A percentile compares a stretch with the other conserved stretches of the same genome.
Conservation (phyloP, 106 monocot species). For the Dioscorea zingiberensis region DNA sequence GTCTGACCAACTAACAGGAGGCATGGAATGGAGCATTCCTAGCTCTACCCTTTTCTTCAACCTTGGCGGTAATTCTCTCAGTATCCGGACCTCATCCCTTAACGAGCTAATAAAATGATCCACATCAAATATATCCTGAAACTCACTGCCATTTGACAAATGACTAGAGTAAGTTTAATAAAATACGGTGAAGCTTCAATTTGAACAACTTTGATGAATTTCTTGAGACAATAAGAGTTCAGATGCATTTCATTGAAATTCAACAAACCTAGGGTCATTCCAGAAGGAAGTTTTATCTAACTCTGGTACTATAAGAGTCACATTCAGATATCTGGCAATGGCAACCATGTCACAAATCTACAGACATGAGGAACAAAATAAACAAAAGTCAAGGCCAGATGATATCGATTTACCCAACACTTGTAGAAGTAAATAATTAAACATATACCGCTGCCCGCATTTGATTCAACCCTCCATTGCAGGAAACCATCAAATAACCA, state of each 20-base stretch:
- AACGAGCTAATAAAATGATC: constrained; percentile 82
- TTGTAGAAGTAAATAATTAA: neutral
- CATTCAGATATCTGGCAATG: constrained; percentile 56
- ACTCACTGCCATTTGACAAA: constrained; percentile 45
- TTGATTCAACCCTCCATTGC: constrained; percentile 97
- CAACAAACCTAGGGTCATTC: constrained; percentile 35
- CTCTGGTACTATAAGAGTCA: constrained; percentile 58
- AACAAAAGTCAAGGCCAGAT: too few relatives aligned
- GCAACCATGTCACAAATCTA: constrained; percentile 78
- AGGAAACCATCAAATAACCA: constrained; percentile 94
- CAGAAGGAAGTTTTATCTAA: constrained; percentile 60
- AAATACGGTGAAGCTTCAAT: too few relatives aligned
- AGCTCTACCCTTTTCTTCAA: constrained; percentile 58
- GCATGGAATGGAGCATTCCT: constrained; percentile 65
- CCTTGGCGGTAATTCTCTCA: constrained; percentile 84
- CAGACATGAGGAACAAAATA: neutral
- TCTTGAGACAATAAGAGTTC: too few relatives aligned
- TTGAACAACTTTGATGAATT: too few relatives aligned
- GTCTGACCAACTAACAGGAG: constrained; percentile 89
- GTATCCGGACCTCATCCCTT: constrained; percentile 81
- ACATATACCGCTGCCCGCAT: constrained; percentile 89
- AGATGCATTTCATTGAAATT: neutral
- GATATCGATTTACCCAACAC: too few relatives aligned
- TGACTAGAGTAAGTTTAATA: too few relatives aligned
- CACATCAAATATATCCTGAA: constrained; percentile 94